A percentile compares a stretch with the other conserved stretches of the same genome.
Conservation (phyloP, 768 basidiomycete species). For the Holtermannia corniformis region DNA sequence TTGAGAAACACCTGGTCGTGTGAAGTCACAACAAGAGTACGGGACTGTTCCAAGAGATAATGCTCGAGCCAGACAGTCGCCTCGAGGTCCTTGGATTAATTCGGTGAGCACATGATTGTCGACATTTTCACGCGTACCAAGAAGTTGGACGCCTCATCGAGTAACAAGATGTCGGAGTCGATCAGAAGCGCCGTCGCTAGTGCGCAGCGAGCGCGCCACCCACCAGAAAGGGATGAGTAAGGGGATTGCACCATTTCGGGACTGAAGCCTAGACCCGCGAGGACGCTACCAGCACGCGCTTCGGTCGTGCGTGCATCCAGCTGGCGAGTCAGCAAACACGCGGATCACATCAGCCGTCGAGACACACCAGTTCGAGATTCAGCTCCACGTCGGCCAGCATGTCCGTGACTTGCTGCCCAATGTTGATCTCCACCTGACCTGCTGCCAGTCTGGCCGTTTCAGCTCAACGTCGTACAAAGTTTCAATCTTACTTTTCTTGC, state of each 20-base stretch:
- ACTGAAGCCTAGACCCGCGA: conserved; percentile 55
- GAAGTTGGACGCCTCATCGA: conserved; percentile 51
- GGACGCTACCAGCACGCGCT: conserved; percentile 47
- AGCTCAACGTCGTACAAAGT: neutral
- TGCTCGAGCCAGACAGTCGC: conserved; percentile 41
- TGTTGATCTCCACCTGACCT: neutral
- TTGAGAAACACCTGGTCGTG: conserved; percentile 60
- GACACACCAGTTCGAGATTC: conserved; percentile 35
- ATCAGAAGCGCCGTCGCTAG: conserved; percentile 55
- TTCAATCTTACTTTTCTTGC: conserved; percentile 33
- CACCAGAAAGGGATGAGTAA: conserved; percentile 51
- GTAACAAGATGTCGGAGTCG: conserved; percentile 51
- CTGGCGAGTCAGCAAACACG: conserved; percentile 8
- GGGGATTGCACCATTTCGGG: conserved; percentile 41
- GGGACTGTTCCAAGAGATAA: conserved; percentile 44
- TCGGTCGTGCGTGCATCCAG: conserved; percentile 31
- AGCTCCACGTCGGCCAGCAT: conserved; percentile 28
- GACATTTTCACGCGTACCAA: conserved; percentile 52
- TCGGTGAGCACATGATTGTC: too few species aligned
- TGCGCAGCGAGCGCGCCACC: conserved; percentile 56
- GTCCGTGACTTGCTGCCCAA: conserved; percentile 16
- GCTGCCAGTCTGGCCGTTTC: neutral
- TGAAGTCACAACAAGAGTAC: conserved; percentile 54
- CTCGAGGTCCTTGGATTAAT: conserved; percentile 21
- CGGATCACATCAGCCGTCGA: neutral